These are phyloP conservation scores for Ceratobasidium sp. DNA, from an alignment of 1,284 basidiomycete genomes.

Conservation along the genomic window DNA sequence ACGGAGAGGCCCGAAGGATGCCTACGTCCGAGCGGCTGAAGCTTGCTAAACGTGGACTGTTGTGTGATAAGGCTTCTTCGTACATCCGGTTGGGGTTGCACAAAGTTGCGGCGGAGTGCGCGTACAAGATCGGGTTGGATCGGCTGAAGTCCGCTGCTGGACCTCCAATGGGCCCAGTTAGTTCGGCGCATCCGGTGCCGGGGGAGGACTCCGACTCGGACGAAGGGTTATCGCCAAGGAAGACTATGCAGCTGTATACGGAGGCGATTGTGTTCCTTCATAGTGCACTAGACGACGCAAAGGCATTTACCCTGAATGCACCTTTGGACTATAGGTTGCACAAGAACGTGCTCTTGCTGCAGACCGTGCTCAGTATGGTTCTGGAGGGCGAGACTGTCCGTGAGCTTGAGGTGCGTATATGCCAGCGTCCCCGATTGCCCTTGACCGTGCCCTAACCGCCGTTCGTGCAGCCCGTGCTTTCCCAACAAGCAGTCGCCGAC, in stretches of 20 bases:
- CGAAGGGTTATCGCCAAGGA: slow-evolving; percentile 20
- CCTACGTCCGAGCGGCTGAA: slow-evolving; percentile 39
- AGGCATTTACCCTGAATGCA: slow-evolving; percentile 4
- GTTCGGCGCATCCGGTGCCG: background rate
- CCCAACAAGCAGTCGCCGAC: slow-evolving; percentile 23
- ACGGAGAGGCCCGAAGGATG: slow-evolving; percentile 7
- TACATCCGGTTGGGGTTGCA: slow-evolving; percentile 37
- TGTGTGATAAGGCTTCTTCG: slow-evolving; percentile 11
- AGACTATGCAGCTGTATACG: slow-evolving; percentile 18
- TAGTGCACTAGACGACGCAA: slow-evolving; percentile 25
- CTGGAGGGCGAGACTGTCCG: slow-evolving; percentile 16
- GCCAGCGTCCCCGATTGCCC: background rate
- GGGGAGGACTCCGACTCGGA: slow-evolving; percentile 8
- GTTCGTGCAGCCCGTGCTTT: background rate
- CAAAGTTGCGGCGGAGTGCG: slow-evolving; percentile 40
- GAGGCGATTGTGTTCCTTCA: slow-evolving; percentile 32
- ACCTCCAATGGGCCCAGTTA: slow-evolving; percentile 19
- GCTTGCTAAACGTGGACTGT: slow-evolving; percentile 29
- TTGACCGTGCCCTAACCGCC: background rate
- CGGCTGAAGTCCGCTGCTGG: slow-evolving; percentile 22
- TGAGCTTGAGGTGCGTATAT: slow-evolving; percentile 13
- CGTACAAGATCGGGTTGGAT: slow-evolving; percentile 30
- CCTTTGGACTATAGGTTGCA: slow-evolving; percentile 41
- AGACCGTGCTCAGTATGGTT: slow-evolving; percentile 59
- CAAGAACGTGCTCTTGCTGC: slow-evolving; percentile 55